Evolutionary conservation across 345 rosid species (phyloP), one percentile per base, ranked within the genome.

Genomic region (Syzygium aromaticum): DNA sequence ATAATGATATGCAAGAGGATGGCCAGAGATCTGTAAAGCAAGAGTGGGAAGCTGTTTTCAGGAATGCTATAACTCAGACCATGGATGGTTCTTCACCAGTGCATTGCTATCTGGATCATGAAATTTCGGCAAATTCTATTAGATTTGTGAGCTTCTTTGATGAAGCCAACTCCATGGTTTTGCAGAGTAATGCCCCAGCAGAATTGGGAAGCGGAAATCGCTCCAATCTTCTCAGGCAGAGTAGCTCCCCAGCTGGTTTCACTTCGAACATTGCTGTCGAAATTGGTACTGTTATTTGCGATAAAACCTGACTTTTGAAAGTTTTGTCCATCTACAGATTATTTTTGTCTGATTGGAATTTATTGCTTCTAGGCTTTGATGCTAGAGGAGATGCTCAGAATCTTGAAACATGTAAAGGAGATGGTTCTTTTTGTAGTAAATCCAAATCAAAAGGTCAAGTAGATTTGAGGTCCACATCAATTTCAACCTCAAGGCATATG

Each of bases 231-330:
- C 73, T 83, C 22, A 85, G 94, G 91, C 95, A 92, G 84, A 87
- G 63, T 91, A 93, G 94, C 89, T 92, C 95, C 52, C 94, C 96
- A 17, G 91, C 96, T 86, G 94, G 90, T 85, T 43, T 93, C 87
- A 90, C 92, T 90, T 92, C 94, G 88, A 90, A 88, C 80, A 85
- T 87, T 25, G 89, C 86, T 88, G 88, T 90, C 53, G 94, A 91
- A 85, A 91, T 90, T 85, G 96, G 96, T 94, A 90, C 59, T 52
- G 46, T 52, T 7, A 84, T 84, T 52, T 52, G 59, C 12, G 23
- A 52, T 52, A 30, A 30, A 52, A 52, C 82, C 5, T 38, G 27
- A 38, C 38, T 38, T 73, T 49, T 73, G 49, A 38, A 73, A 38
- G 82, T 38, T 73, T 73, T 73, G 14, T 38, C 49, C 82, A 73